Percentiles rank a stretch among this genome's conserved stretches.
Evolutionary conservation across 106 monocot genomes (phyloP).

Genomic region (Amphibolis antarctica): DNA sequence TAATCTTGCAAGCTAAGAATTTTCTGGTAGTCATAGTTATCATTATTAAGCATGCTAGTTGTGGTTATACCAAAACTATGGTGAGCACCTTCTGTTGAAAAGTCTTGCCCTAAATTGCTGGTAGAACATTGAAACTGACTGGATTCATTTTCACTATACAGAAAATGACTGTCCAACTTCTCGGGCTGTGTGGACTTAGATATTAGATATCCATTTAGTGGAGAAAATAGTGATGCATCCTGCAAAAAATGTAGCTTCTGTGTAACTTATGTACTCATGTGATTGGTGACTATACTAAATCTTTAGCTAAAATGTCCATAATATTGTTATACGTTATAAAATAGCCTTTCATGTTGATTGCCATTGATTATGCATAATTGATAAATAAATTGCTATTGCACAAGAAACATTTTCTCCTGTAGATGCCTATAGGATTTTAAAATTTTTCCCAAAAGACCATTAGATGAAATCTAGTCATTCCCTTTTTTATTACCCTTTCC

Average conservation of each 20-base stretch:
- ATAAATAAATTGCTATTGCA: too few relatives aligned
- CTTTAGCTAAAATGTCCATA: too few relatives aligned
- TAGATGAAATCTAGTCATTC: conserved; percentile 1
- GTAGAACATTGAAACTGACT: background rate
- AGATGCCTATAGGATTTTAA: too few relatives aligned
- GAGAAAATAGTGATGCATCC: background rate
- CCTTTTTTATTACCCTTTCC: too few relatives aligned
- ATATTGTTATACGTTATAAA: too few relatives aligned
- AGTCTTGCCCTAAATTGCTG: conserved; percentile 1
- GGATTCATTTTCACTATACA: background rate
- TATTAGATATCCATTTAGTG: conserved; percentile 20
- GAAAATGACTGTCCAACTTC: background rate
- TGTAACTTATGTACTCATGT: background rate
- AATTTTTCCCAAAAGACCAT: background rate
- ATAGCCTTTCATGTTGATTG: too few relatives aligned
- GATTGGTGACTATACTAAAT: background rate
- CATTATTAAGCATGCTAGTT: conserved; percentile 9
- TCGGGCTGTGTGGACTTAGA: background rate
- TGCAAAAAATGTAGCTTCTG: background rate
- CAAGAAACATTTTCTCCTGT: background rate
- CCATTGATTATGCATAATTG: too few relatives aligned
- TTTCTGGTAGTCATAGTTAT: conserved; percentile 31
- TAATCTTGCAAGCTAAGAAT: conserved; percentile 9
- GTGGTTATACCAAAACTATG: conserved; percentile 3
- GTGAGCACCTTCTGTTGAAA: conserved; percentile 17